Conservation (phyloP, 805 yeast species). For the Yarrowia sp. region DNA sequence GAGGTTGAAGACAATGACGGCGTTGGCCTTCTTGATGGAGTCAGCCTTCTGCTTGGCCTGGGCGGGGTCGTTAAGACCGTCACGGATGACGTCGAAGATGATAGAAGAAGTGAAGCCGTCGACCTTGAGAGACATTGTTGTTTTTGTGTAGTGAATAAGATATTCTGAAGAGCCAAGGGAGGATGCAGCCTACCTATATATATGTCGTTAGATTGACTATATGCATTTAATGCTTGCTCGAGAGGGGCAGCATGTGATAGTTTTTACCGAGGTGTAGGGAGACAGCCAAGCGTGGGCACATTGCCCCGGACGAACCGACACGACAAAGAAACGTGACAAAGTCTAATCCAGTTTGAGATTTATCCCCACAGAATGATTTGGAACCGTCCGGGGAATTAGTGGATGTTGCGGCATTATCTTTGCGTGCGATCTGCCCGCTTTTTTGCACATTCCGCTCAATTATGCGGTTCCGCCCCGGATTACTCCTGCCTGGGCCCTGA, state of each 20-base stretch:
- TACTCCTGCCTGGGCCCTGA: not conserved
- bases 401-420: not conserved
- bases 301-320: constrained; percentile 27
- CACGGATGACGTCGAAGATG: constrained; percentile 42
- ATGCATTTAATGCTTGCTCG: constrained; percentile 22
- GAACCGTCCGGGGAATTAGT: constrained; percentile 9
- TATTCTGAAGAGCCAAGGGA: not conserved
- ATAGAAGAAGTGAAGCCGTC: constrained; percentile 42
- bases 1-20: constrained; percentile 63
- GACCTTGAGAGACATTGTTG: constrained; percentile 28
- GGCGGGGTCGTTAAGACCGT: constrained; percentile 38
- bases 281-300: constrained; percentile 17
- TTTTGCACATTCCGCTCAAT: not conserved
- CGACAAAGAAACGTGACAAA: constrained; percentile 26
- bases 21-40: constrained; percentile 51
- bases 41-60: constrained; percentile 33
- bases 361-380: constrained; percentile 19
- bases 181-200: constrained; percentile 17
- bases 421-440: not conserved
- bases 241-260: constrained; percentile 28
- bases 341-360: constrained; percentile 10
- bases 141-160: constrained; percentile 9
- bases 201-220: constrained; percentile 14
- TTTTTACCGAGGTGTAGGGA: constrained; percentile 26
- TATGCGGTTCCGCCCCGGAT: not conserved